Percentiles rank a stretch among this genome's conserved stretches.
These are phyloP conservation scores for Claviceps spartinae DNA, from an alignment of 2,329 filamentous ascomycete genomes.

Conservation along the genomic window DNA sequence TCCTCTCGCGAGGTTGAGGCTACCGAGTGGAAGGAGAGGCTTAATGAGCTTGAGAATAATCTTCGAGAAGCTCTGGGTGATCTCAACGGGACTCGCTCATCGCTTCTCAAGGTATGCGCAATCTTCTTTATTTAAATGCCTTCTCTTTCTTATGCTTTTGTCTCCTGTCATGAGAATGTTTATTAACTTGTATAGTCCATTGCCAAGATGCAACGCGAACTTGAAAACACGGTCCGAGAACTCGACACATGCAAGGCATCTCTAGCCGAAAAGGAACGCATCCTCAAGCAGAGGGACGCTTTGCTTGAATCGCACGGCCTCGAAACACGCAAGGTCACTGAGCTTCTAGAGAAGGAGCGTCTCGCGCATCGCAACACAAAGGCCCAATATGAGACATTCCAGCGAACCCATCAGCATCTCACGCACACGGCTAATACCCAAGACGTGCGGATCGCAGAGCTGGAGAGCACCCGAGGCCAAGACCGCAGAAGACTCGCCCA, in stretches of 20 bases:
- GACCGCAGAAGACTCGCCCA: constrained; percentile 65
- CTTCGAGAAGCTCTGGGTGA: constrained; percentile 79
- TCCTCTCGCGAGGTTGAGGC: constrained; percentile 79
- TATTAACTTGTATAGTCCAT: constrained; percentile 44
- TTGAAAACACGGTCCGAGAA: constrained; percentile 72
- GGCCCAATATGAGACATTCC: constrained; percentile 73
- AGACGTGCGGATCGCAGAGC: constrained; percentile 70
- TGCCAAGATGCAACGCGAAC: constrained; percentile 72
- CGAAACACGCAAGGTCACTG: constrained; percentile 70
- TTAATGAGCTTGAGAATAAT: constrained; percentile 81
- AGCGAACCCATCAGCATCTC: constrained; percentile 77
- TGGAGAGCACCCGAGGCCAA: constrained; percentile 65
- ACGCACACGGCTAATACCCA: constrained; percentile 75
- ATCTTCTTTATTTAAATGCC: too few relatives aligned
- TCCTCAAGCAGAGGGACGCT: constrained; percentile 78
- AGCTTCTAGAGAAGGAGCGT: constrained; percentile 84
- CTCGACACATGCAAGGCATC: constrained; percentile 66
- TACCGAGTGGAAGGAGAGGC: constrained; percentile 77
- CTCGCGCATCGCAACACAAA: constrained; percentile 75
- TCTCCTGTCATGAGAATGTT: neutral
- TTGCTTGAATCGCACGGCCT: constrained; percentile 80
- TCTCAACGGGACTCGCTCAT: constrained; percentile 72
- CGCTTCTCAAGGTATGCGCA: constrained; percentile 57
- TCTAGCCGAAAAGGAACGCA: constrained; percentile 76
- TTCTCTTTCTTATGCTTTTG: neutral